These are phyloP conservation scores for Rosa chinensis DNA, from an alignment of 306 rosid genomes.

Conservation along the genomic window DNA sequence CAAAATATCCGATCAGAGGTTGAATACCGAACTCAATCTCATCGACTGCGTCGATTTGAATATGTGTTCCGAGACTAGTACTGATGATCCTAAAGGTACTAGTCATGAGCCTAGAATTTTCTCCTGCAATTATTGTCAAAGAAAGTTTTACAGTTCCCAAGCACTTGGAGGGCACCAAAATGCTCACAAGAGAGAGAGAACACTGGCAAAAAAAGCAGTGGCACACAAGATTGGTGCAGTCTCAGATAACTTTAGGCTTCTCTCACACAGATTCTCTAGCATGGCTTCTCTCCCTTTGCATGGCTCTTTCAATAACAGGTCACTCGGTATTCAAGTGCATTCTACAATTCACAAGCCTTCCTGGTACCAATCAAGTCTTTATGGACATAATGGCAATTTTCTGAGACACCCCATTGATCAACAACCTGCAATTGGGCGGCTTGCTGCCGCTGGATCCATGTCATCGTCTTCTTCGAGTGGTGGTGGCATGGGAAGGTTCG, in stretches of 20 bases:
- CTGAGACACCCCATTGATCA: conserved; percentile 43
- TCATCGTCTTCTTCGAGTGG: conserved; percentile 32
- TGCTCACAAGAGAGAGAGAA: conserved; percentile 93
- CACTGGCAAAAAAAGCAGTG: conserved; percentile 58
- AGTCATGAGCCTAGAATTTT: conserved; percentile 59
- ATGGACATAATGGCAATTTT: conserved; percentile 44
- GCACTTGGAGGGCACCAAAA: conserved; percentile 99
- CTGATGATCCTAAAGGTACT: conserved; percentile 29
- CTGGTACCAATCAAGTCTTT: conserved; percentile 36
- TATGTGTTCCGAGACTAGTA: conserved; percentile 35
- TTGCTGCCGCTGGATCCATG: conserved; percentile 16
- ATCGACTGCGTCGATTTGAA: conserved; percentile 56
- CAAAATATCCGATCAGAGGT: conserved; percentile 41
- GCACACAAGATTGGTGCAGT: conserved; percentile 30
- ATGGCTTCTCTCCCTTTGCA: conserved; percentile 90
- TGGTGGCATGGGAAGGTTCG: conserved; percentile 47
- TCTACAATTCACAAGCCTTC: conserved; percentile 75
- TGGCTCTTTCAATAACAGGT: conserved; percentile 61
- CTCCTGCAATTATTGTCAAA: conserved; percentile 91
- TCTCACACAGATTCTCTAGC: conserved; percentile 46
- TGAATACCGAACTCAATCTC: conserved; percentile 67
- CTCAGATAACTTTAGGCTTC: conserved; percentile 37
- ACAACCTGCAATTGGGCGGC: conserved; percentile 45
- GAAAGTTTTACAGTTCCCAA: conserved; percentile 89
- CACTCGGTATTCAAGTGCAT: conserved; percentile 82